Conservation (phyloP, 768 basidiomycete species). For the Leccinum boreale region DNA sequence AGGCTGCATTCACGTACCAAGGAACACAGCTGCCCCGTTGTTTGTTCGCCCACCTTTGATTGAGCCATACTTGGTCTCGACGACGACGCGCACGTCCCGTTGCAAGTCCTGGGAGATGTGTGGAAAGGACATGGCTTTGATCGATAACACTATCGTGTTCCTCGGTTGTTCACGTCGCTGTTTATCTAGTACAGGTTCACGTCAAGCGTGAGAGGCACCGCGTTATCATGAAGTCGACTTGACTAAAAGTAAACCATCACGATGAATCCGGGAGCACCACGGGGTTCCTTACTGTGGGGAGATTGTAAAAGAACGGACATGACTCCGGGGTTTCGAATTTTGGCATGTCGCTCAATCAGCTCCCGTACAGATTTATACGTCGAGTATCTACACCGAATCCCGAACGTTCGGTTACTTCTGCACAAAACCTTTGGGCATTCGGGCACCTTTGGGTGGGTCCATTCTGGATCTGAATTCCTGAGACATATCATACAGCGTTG, state of each 20-base stretch:
- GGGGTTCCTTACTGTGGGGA: conserved; percentile 1
- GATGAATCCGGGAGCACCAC: background rate
- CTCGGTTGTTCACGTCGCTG: background rate
- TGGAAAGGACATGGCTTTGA: background rate
- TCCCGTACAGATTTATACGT: background rate
- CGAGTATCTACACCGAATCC: conserved; percentile 5
- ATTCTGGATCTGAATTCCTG: conserved; percentile 56
- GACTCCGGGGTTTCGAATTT: conserved; percentile 1
- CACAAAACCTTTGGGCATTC: conserved; percentile 50
- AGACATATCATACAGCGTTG: conserved; percentile 66
- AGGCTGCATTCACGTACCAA: conserved; percentile 41
- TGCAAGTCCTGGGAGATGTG: conserved; percentile 61
- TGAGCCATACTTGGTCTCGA: conserved; percentile 53
- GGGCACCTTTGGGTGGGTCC: conserved; percentile 44
- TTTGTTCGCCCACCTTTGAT: conserved; percentile 56
- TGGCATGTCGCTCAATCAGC: background rate
- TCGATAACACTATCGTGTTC: background rate
- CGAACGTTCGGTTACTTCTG: conserved; percentile 1
- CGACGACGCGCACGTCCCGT: conserved; percentile 40
- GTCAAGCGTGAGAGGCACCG: conserved; percentile 6
- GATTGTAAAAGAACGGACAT: background rate
- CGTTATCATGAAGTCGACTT: background rate
- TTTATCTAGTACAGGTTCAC: conserved; percentile 11
- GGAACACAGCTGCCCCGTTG: conserved; percentile 61
- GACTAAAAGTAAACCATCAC: conserved; percentile 1